A percentile compares a stretch with the other conserved stretches of the same genome.
phyloP scores from a whole-genome alignment of 257 asterid species.

The Solanum piurae region DNA sequence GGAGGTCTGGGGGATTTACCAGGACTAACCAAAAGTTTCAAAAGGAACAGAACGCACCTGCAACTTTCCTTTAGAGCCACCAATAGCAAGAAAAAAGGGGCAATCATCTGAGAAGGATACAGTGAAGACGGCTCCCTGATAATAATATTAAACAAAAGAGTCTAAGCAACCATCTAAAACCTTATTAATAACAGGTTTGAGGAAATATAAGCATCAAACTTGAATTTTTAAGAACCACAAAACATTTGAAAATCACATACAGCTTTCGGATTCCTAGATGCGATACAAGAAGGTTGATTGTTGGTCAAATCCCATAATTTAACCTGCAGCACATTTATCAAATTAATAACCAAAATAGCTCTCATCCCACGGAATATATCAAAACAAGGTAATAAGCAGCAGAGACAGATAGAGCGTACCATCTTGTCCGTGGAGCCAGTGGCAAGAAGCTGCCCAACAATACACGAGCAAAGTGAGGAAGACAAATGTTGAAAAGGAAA shows the following conservation, averaged over 20 bases:
- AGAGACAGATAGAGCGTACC: conserved; percentile 24
- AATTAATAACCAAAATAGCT: neutral
- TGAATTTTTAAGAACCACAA: neutral
- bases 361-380: neutral
- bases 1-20: neutral
- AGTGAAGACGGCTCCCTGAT: conserved; percentile 82
- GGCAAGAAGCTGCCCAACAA: conserved; percentile 65
- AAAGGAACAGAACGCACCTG: conserved; percentile 28
- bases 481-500: neutral
- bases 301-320: conserved; percentile 87
- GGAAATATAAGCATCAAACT: neutral
- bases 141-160: neutral
- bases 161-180: neutral
- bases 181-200: neutral
- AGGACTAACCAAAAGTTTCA: neutral
- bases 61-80: conserved; percentile 82
- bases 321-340: conserved; percentile 36
- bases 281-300: conserved; percentile 51
- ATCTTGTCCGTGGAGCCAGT: conserved; percentile 83
- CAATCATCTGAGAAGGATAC: conserved; percentile 68
- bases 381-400: neutral
- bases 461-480: neutral
- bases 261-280: conserved; percentile 39
- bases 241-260: conserved; percentile 13
- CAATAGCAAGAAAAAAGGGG: conserved; percentile 62